These are phyloP conservation scores for Cyclotella sp. DNA, from an alignment of 108 stramenopile genomes.

Conservation along the genomic window DNA sequence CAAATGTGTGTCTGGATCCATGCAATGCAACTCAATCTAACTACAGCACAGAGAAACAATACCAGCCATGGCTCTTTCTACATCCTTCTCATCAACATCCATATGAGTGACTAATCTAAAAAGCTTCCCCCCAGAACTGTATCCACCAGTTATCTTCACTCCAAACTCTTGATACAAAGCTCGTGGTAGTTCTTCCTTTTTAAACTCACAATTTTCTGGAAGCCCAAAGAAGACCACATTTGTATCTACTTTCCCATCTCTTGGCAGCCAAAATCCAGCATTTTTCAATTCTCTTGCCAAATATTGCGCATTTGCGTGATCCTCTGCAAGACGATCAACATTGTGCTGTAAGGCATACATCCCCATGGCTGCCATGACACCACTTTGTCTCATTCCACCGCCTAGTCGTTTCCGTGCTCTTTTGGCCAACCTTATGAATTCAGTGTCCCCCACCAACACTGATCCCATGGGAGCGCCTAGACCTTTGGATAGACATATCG, in stretches of 20 bases:
- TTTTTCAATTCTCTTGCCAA: slow-evolving; percentile 61
- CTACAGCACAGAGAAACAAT: slow-evolving; percentile 35
- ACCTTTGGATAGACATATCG: slow-evolving; percentile 96
- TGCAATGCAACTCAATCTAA: neutral
- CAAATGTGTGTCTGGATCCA: neutral
- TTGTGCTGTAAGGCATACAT: slow-evolving; percentile 87
- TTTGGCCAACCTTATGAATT: slow-evolving; percentile 82
- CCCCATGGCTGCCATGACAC: slow-evolving; percentile 92
- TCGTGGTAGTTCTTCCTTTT: slow-evolving; percentile 56
- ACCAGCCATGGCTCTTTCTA: slow-evolving; percentile 47
- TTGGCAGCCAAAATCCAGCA: slow-evolving; percentile 65
- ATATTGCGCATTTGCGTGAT: slow-evolving; percentile 75
- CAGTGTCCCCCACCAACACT: slow-evolving; percentile 84
- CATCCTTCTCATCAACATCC: slow-evolving; percentile 70
- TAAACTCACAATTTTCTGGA: slow-evolving; percentile 56
- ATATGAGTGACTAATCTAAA: slow-evolving; percentile 80
- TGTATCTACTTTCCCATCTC: slow-evolving; percentile 74
- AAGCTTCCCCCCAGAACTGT: slow-evolving; percentile 70
- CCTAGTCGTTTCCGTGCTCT: slow-evolving; percentile 94
- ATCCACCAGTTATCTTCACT: slow-evolving; percentile 74
- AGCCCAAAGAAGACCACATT: slow-evolving; percentile 89
- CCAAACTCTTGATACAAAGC: slow-evolving; percentile 58
- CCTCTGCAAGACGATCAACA: slow-evolving; percentile 84
- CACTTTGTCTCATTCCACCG: slow-evolving; percentile 97
- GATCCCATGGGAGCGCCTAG: slow-evolving; percentile 96